Percentiles rank a stretch among this genome's conserved stretches.
Evolutionary conservation across 1,284 basidiomycete genomes (phyloP).

Genomic region (Malassezia slooffiae): DNA sequence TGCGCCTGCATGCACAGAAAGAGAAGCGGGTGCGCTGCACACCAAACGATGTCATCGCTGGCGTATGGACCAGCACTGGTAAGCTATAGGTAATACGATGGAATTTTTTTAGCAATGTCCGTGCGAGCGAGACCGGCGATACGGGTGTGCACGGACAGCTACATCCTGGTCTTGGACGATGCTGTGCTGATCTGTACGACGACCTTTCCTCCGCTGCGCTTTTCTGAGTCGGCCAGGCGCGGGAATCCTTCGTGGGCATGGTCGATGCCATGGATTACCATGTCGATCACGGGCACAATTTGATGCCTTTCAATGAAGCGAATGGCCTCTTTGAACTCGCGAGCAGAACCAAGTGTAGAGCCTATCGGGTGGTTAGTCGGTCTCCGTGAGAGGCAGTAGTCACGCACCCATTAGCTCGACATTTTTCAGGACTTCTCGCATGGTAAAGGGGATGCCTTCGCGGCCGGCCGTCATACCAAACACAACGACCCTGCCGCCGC

Average conservation of each 20-base stretch:
- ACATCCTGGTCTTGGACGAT: slow-evolving; percentile 16
- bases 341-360: slow-evolving; percentile 69
- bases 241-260: slow-evolving; percentile 62
- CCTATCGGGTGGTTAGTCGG: slow-evolving; percentile 21
- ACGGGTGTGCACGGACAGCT: no score
- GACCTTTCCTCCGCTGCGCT: slow-evolving; percentile 38
- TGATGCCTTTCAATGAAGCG: slow-evolving; percentile 59
- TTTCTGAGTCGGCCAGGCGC: slow-evolving; percentile 32
- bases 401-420: slow-evolving; percentile 60
- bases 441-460: slow-evolving; percentile 56
- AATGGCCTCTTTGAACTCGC: slow-evolving; percentile 63
- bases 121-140: no score
- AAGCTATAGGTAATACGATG: no score
- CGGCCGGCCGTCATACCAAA: slow-evolving; percentile 57
- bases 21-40: no score
- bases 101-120: no score
- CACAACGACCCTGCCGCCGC: slow-evolving; percentile 61
- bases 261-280: slow-evolving; percentile 61
- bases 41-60: no score
- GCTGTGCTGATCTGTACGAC: slow-evolving; percentile 20
- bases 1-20: no score
- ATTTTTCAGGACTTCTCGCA: slow-evolving; percentile 69
- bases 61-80: no score
- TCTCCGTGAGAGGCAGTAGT: no score
- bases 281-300: slow-evolving; percentile 64